Evolutionary conservation across 306 rosid species (phyloP).

Genomic region (Astragalus membranaceus): DNA sequence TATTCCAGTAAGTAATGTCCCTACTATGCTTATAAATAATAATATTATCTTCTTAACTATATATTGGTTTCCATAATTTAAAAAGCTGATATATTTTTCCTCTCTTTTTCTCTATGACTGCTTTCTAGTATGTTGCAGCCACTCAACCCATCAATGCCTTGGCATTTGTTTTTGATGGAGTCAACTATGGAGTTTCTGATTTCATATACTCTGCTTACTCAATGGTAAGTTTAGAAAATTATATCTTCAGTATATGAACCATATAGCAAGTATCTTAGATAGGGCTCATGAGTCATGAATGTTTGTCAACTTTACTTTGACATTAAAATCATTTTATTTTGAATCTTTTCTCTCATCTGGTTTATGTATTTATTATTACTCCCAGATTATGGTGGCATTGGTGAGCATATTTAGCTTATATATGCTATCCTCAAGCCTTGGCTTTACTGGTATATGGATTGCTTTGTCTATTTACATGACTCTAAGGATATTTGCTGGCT

Average conservation of each 20-base stretch:
- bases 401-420: conserved; percentile 55
- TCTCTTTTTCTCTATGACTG: conserved; percentile 6
- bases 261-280: neutral
- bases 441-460: conserved; percentile 81
- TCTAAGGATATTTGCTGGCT: conserved; percentile 61
- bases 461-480: conserved; percentile 81
- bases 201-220: conserved; percentile 76
- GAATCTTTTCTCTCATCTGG: neutral
- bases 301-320: no score
- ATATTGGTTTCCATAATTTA: neutral
- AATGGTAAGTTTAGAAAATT: conserved; percentile 47
- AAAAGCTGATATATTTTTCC: neutral
- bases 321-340: no score
- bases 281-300: neutral
- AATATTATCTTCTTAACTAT: neutral
- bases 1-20: conserved; percentile 61
- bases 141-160: conserved; percentile 81
- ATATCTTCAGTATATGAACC: neutral
- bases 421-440: conserved; percentile 48
- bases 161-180: conserved; percentile 87
- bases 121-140: conserved; percentile 73
- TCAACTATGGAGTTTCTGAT: conserved; percentile 90
- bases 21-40: neutral
- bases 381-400: conserved; percentile 73
- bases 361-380: neutral